Conservation (phyloP, 345 rosid genomes). For the Toxicodendron radicans region DNA sequence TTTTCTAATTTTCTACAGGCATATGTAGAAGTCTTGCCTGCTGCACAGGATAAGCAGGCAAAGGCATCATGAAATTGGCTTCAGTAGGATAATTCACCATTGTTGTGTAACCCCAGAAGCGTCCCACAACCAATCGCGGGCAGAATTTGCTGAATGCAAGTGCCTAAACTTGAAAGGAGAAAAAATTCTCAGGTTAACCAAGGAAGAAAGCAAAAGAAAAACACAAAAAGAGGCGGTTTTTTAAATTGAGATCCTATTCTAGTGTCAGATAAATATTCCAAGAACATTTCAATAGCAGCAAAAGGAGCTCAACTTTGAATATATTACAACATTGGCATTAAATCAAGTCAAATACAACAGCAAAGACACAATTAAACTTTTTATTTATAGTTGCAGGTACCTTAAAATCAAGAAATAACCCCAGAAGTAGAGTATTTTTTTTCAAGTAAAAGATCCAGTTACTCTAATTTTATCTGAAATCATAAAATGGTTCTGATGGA, state of each 20-base stretch:
- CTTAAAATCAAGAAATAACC: neutral
- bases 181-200: no score
- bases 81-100: slow-evolving; percentile 83
- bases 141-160: slow-evolving; percentile 46
- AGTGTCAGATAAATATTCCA: no score
- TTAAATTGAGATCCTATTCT: no score
- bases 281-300: no score
- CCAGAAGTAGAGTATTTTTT: no score
- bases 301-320: no score
- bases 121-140: slow-evolving; percentile 53
- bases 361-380: no score
- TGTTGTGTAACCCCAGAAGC: slow-evolving; percentile 64
- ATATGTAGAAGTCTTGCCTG: slow-evolving; percentile 36
- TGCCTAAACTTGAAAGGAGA: slow-evolving; percentile 32
- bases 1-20: neutral
- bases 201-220: no score
- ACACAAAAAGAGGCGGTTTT: no score
- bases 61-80: slow-evolving; percentile 71
- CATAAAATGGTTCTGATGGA: neutral
- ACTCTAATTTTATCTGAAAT: neutral
- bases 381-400: neutral
- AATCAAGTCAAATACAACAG: neutral
- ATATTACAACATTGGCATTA: no score
- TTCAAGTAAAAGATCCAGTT: neutral
- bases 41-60: slow-evolving; percentile 73